Conservation (phyloP, 768 basidiomycete genomes). For the Trametes maxima region DNA sequence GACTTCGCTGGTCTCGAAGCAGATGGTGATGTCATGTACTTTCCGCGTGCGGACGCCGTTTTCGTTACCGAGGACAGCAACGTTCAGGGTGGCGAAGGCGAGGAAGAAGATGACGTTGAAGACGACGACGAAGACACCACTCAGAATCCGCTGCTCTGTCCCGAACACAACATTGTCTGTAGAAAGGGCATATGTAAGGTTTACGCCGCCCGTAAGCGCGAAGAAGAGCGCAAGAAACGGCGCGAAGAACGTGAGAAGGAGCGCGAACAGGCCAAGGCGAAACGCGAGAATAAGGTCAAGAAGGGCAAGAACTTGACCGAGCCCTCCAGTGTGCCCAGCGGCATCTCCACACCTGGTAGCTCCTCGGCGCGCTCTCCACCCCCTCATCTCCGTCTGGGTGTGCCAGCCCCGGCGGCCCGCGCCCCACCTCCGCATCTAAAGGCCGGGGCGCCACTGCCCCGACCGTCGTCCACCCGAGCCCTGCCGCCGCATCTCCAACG, state of each 20-base stretch:
- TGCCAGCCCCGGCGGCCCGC: not conserved
- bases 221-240: slow-evolving; percentile 22
- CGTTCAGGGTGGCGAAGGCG: not conserved
- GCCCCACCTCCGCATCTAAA: slow-evolving; percentile 8
- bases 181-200: slow-evolving; percentile 41
- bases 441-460: slow-evolving; percentile 1
- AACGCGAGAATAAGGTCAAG: slow-evolving; percentile 1
- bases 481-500: slow-evolving; percentile 4
- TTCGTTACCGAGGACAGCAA: not conserved
- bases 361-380: not conserved
- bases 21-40: not conserved
- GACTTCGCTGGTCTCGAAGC: not conserved
- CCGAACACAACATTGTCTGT: slow-evolving; percentile 38
- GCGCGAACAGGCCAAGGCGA: slow-evolving; percentile 1
- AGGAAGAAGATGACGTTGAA: not conserved
- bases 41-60: not conserved
- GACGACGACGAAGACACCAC: not conserved
- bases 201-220: slow-evolving; percentile 34
- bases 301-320: not conserved
- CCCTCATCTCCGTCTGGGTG: slow-evolving; percentile 4
- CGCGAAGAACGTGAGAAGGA: slow-evolving; percentile 23
- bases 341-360: not conserved
- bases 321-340: not conserved
- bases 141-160: slow-evolving; percentile 23
- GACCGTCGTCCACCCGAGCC: not conserved